Evolutionary conservation across 768 basidiomycete species (phyloP), one percentile per base, ranked within the genome.

Genomic region (Filobasidium wieringae): DNA sequence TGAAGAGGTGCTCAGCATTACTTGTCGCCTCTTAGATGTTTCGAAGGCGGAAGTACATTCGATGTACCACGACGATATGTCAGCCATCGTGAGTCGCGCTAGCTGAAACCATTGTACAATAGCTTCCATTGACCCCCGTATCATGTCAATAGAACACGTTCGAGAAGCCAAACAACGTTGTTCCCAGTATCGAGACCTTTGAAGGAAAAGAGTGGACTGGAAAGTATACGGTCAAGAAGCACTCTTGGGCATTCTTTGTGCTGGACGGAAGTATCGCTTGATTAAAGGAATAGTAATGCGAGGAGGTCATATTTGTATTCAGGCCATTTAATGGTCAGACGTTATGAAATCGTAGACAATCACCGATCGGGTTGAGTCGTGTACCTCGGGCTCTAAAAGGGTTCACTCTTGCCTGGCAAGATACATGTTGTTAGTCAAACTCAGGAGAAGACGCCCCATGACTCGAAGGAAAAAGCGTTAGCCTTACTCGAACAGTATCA

Each of bases 31-130:
- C 71, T 76, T 78, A 67, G 76, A 76, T 4, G 72, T 77, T 4
- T 59, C 65, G 1, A 67, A 61, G 1, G 72, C 80, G 26, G 74
- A 71, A 59, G 75, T 80, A 1, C 74, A 82, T 60, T 79, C 81
- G 67, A 71, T 82, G 7, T 82, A 80, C 79, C 75, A 77, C 61
- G 73, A 73, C 36, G 75, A 79, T 59, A 62, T 82, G 39, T 24
- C 43, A n/a, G 69, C 69, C 3, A 57, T 58, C 2, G 69, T 70
- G 47, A 57, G 66, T 66, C 43, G 19, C 32, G 1, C 32, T 17
- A 7, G 27, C 14, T 11, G n/a, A n/a, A 15, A 4, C 27, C 19
- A 32, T 51, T 31, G 26, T 52, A 26, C 14, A 19, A 27, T 14
- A n/a, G n/a, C n/a, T n/a, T n/a, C n/a, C 17, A 27, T 45, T 58